Percentiles rank a stretch among this genome's conserved stretches.
Evolutionary conservation across 306 rosid genomes (phyloP).

Genomic region (Cicer arietinum): DNA sequence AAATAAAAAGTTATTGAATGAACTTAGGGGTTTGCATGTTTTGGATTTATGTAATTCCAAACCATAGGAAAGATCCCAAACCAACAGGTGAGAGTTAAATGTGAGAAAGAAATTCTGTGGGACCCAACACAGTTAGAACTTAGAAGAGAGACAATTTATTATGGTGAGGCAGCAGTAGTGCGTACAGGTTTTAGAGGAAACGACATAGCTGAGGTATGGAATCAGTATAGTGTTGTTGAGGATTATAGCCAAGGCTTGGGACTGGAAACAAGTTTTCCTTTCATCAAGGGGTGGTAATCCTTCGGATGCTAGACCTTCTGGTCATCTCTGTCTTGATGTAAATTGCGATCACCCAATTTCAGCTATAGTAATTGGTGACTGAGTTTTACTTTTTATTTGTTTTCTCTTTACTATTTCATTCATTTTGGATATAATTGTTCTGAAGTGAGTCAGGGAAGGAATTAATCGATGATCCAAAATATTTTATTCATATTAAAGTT

Average conservation of each 20-base stretch:
- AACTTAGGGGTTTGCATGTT: constrained; percentile 1
- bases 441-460: not conserved
- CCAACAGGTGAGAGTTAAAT: not conserved
- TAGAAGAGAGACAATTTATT: not conserved
- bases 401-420: constrained; percentile 23
- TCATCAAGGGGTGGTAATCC: not conserved
- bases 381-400: constrained; percentile 16
- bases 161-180: not conserved
- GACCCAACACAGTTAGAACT: constrained; percentile 5
- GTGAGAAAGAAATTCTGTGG: not conserved
- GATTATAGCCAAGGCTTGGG: constrained; percentile 3
- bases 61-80: not conserved
- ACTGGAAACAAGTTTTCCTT: not conserved
- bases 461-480: not conserved
- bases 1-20: not conserved
- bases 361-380: not conserved
- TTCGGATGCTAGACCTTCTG: not conserved
- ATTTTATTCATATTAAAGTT: not conserved
- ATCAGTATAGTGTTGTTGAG: not conserved
- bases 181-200: not conserved
- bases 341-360: constrained; percentile 4
- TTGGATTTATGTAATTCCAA: not conserved
- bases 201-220: not conserved
- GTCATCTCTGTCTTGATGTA: constrained; percentile 8
- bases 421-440: not conserved